Base-by-base conservation (phyloP, 106 monocot genomes). In the Dioscorea zingiberensis region DNA sequence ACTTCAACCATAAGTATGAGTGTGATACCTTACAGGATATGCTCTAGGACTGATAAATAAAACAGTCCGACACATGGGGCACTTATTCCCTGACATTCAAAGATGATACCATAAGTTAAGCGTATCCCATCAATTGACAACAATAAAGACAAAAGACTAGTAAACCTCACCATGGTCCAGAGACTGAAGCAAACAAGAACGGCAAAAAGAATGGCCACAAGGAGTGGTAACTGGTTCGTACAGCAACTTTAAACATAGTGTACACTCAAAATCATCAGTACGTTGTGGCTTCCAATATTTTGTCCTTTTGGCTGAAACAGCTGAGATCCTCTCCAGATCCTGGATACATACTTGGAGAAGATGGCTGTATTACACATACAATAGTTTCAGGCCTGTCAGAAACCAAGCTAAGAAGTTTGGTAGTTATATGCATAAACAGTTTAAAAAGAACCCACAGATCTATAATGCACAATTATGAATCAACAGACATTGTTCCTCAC, bases 201-300 rank as follows among this genome's bases (percentile, higher is more conserved):
- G 89, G 63, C 97, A 98, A 74, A 98, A 93, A 47, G 97, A 92
- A 74, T 98, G 97, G 5, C 97, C 97, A 82, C 97, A 98, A 58
- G 97, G 92, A 55, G 97, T 98, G 56, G 97, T 98, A 18, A 98
- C 89, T 24, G 97, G 97, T 73, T 98, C 92, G 76, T 86, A 89
- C 26, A 98, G 56, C 68, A 98, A 70, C 71, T 93, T 98, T 32
- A 98, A 68, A 57, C 97, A 98, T 17, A 98, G 67, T 24, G 89
- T 98, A 71, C 97, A 93, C 54, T 98, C 92, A 77, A 98, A 98
- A 69, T 98, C 97, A 82, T 93, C 92, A 27, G 76, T 77, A 25
- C 79, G 80, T 47, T 89, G 84, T 68, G 70, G 74, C 55, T 79
- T 86, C 65, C 69, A 28, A 48, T 72, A 56, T 57, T 78, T 84